Evolutionary conservation across 2,329 filamentous ascomycete species (phyloP), one percentile per base, ranked within the genome.

Genomic region (Aspergillus eucalypticola): DNA sequence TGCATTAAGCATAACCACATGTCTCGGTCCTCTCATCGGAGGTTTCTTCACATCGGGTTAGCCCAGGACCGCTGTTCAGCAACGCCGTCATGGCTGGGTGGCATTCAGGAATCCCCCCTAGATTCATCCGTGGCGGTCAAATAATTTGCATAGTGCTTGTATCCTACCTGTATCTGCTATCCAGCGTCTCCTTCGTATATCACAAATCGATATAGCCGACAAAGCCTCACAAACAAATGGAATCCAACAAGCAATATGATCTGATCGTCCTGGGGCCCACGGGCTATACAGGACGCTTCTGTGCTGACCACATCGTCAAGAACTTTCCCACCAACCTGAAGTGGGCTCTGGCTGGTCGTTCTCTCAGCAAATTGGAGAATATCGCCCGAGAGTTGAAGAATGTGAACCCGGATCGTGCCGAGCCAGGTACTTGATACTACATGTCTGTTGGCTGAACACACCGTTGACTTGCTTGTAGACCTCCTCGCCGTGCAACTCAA

Each of bases 341-440:
- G 79, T 97, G 93, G 93, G 93, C 91, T 13, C 81, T 97, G 58
- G 91, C 92, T 49, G 93, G 93, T 29, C 89, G 93, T 25, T 93
- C 90, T n/a, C 79, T 83, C 52, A 79, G 82, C 52, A 96, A 96
- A 75, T 83, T 98, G 4, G 84, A 89, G 66, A 77, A 79, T 42
- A 76, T 97, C 10, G 86, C 87, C 7, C 80, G 86, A 55, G 86
- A 90, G 57, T 83, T 93, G 72, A 86, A 87, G 68, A 73, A 78
- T 59, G 69, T 90, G 60, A 90, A 90, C 71, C 81, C 87, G 2
- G 88, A 96, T 73, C 88, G 93, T 56, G 71, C 79, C 38, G 83
- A 85, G 56, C 92, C 92, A 70, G 86, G 89, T 90, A 83, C 35
- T 42, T 56, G 8, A 21, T 23, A 35, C 6, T 6, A 17, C 6